Conservation (phyloP, 257 asterid species). For the Solanum raphanifolium region DNA sequence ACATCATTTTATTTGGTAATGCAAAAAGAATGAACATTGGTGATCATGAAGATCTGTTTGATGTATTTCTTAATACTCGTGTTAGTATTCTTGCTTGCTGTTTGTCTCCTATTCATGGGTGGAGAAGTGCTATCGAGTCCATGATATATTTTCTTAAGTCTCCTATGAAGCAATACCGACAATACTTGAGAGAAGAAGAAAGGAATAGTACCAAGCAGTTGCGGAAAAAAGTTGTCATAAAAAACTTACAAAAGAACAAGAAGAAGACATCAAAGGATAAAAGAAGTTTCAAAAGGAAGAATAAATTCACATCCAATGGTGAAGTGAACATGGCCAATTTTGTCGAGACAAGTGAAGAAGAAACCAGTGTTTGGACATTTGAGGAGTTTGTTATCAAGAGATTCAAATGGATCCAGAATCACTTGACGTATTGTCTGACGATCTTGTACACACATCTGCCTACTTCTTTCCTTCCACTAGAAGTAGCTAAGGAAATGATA, state of each 20-base stretch:
- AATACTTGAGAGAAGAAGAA: not conserved
- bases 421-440: slow-evolving; percentile 5
- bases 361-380: slow-evolving; percentile 7
- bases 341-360: not conserved
- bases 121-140: slow-evolving; percentile 15
- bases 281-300: not conserved
- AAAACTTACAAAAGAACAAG: slow-evolving; percentile 5
- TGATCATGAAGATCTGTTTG: slow-evolving; percentile 28
- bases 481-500: slow-evolving; percentile 15
- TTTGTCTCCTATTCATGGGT: slow-evolving; percentile 24
- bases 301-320: not conserved
- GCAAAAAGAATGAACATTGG: slow-evolving; percentile 19
- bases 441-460: slow-evolving; percentile 41
- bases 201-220: not conserved
- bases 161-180: slow-evolving; percentile 17
- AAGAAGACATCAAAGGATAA: not conserved
- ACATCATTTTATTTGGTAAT: slow-evolving; percentile 37
- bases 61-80: slow-evolving; percentile 34
- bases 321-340: not conserved
- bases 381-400: slow-evolving; percentile 29
- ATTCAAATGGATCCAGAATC: not conserved
- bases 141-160: slow-evolving; percentile 27
- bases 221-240: slow-evolving; percentile 15
- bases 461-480: slow-evolving; percentile 12
- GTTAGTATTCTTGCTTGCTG: slow-evolving; percentile 9